phyloP scores from a whole-genome alignment of 2,329 filamentous ascomycete species.

The Penicillium decumbens region DNA sequence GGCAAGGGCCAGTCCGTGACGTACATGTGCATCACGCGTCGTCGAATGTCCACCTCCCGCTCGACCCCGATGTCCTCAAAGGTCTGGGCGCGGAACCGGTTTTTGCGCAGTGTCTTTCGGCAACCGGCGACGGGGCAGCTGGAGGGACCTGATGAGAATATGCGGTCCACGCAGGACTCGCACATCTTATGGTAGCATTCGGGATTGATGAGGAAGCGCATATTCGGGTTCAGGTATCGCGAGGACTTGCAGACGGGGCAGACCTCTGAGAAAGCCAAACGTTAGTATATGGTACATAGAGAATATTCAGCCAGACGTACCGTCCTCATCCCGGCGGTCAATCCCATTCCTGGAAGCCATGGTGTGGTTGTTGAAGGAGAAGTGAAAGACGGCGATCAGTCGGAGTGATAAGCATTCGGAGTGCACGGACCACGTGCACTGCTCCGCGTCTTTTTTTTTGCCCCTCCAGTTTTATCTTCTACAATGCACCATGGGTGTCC shows the following conservation, averaged over 20 bases:
- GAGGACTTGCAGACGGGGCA: slow-evolving; percentile 97
- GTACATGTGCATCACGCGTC: slow-evolving; percentile 62
- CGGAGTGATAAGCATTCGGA: slow-evolving; percentile 8
- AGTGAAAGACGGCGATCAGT: slow-evolving; percentile 5
- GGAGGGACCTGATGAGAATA: slow-evolving; percentile 87
- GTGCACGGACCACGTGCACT: slow-evolving; percentile 25
- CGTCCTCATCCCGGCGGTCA: slow-evolving; percentile 41
- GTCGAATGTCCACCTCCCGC: slow-evolving; percentile 86
- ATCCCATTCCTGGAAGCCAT: slow-evolving; percentile 30
- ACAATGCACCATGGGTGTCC: slow-evolving; percentile 29
- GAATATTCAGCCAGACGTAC: slow-evolving; percentile 21
- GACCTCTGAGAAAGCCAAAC: slow-evolving; percentile 54
- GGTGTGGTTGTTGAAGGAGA: slow-evolving; percentile 5
- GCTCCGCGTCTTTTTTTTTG: slow-evolving; percentile 10
- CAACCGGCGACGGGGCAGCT: slow-evolving; percentile 90
- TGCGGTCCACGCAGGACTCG: slow-evolving; percentile 87
- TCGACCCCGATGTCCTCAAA: slow-evolving; percentile 86
- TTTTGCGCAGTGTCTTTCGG: slow-evolving; percentile 76
- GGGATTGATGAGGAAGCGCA: slow-evolving; percentile 93
- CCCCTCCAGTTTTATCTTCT: slow-evolving; percentile 1
- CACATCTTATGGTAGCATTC: slow-evolving; percentile 99
- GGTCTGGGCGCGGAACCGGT: slow-evolving; percentile 78
- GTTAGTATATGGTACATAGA: slow-evolving; percentile 6
- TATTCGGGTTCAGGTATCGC: slow-evolving; percentile 88
- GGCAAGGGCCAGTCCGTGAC: slow-evolving; percentile 12